Percentiles rank a stretch among this genome's conserved stretches.
Conservation (phyloP, 2,329 filamentous ascomycete genomes). For the Hypoxylon sp. region DNA sequence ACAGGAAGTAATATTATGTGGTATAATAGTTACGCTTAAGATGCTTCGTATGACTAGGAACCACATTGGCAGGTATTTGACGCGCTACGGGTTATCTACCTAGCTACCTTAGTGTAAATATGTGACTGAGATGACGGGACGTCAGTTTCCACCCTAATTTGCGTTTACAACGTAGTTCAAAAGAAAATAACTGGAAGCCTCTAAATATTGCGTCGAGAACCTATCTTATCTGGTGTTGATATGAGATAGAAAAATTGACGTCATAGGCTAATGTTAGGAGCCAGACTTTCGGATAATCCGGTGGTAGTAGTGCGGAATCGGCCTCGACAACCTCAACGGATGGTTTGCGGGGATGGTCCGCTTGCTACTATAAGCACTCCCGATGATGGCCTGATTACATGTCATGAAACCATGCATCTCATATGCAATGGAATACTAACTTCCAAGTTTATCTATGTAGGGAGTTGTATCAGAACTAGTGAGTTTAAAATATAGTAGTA, state of each 20-base stretch:
- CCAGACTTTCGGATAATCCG: conserved; percentile 20
- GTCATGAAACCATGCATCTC: background rate
- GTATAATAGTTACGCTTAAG: background rate
- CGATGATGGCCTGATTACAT: conserved; percentile 26
- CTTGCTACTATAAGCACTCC: conserved; percentile 23
- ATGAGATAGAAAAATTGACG: background rate
- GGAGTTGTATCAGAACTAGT: conserved; percentile 6
- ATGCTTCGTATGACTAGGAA: background rate
- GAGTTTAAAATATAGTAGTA: background rate
- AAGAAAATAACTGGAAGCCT: background rate
- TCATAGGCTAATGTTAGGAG: background rate
- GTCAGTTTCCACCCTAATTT: background rate
- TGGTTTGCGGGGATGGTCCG: conserved; percentile 25
- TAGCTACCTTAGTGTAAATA: background rate
- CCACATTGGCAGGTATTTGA: background rate
- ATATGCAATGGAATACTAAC: background rate
- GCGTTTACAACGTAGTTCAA: background rate
- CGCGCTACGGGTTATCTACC: background rate
- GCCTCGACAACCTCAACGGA: conserved; percentile 29
- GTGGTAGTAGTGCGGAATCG: conserved; percentile 23
- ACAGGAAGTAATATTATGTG: background rate
- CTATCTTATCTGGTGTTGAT: background rate
- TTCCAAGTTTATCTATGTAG: background rate
- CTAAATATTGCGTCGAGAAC: background rate
- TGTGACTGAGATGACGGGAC: background rate